Conservation (phyloP, 345 rosid species). For the Eucalyptus caleyi region DNA sequence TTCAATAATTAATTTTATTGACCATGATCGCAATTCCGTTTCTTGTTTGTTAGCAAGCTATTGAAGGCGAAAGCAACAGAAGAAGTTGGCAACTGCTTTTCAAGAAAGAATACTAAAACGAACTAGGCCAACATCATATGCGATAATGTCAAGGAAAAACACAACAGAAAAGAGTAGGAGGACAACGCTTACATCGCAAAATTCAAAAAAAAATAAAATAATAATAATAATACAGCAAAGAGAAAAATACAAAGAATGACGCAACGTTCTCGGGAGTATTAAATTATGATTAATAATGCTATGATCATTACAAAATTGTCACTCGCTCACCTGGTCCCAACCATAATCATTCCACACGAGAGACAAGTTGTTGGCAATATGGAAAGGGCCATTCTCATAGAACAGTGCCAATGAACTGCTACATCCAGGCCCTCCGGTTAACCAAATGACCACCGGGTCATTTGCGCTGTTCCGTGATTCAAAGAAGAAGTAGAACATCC, state of each 20-base stretch:
- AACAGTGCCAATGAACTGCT: constrained; percentile 74
- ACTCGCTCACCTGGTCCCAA: constrained; percentile 62
- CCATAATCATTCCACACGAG: constrained; percentile 78
- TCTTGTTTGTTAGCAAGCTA: neutral
- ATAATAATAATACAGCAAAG: neutral
- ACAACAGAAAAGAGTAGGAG: neutral
- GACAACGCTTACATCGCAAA: neutral
- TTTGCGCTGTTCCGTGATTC: constrained; percentile 41
- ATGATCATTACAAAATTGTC: neutral
- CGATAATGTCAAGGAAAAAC: neutral
- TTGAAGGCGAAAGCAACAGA: neutral
- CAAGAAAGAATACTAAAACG: neutral
- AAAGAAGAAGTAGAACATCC: constrained; percentile 37
- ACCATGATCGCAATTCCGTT: neutral
- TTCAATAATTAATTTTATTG: neutral
- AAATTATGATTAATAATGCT: neutral
- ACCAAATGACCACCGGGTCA: constrained; percentile 85
- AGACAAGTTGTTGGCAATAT: constrained; percentile 36
- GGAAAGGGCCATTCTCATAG: constrained; percentile 84
- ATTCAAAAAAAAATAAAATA: neutral
- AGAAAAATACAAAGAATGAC: neutral
- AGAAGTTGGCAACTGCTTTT: neutral
- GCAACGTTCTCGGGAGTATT: neutral
- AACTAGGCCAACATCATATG: neutral
- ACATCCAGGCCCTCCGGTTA: constrained; percentile 95